These are phyloP conservation scores for Cladosporium sp. DNA, from an alignment of 2,329 filamentous ascomycete genomes.

Conservation along the genomic window DNA sequence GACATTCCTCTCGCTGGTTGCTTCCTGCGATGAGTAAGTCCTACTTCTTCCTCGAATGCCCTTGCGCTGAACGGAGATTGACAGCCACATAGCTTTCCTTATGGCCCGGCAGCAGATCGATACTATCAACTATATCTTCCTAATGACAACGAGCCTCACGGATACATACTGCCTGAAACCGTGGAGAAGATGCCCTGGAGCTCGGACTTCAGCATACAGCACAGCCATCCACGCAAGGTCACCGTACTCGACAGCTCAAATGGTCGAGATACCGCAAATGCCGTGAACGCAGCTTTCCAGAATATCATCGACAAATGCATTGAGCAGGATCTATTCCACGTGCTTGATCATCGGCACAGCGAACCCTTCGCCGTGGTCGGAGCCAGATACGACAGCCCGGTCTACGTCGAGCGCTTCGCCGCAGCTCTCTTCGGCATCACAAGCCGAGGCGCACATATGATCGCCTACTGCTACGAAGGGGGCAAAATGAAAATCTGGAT, in stretches of 20 bases:
- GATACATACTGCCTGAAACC: slow-evolving; percentile 57
- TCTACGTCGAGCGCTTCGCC: slow-evolving; percentile 70
- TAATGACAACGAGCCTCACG: slow-evolving; percentile 54
- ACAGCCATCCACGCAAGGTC: slow-evolving; percentile 22
- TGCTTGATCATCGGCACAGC: slow-evolving; percentile 72
- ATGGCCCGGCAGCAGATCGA: slow-evolving; percentile 39
- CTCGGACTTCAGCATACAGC: slow-evolving; percentile 52
- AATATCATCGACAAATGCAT: slow-evolving; percentile 57
- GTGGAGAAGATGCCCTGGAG: slow-evolving; percentile 54
- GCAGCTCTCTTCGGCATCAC: slow-evolving; percentile 68
- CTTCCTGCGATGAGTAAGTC: slow-evolving; percentile 3
- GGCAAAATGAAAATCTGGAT: slow-evolving; percentile 74
- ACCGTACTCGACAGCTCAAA: slow-evolving; percentile 44
- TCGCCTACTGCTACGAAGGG: slow-evolving; percentile 56
- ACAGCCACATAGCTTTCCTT: slow-evolving; percentile 42
- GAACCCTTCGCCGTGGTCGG: slow-evolving; percentile 74
- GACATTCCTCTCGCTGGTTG: slow-evolving; percentile 5
- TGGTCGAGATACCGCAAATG: slow-evolving; percentile 57
- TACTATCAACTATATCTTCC: slow-evolving; percentile 65
- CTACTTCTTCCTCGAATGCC: too few relatives aligned
- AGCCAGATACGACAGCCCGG: slow-evolving; percentile 55
- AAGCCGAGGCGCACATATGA: slow-evolving; percentile 76
- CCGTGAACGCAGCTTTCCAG: slow-evolving; percentile 53
- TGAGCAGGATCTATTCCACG: slow-evolving; percentile 57
- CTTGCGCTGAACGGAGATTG: neutral